Conservation (phyloP, 352 stramenopile genomes). For the Globisporangium polare region DNA sequence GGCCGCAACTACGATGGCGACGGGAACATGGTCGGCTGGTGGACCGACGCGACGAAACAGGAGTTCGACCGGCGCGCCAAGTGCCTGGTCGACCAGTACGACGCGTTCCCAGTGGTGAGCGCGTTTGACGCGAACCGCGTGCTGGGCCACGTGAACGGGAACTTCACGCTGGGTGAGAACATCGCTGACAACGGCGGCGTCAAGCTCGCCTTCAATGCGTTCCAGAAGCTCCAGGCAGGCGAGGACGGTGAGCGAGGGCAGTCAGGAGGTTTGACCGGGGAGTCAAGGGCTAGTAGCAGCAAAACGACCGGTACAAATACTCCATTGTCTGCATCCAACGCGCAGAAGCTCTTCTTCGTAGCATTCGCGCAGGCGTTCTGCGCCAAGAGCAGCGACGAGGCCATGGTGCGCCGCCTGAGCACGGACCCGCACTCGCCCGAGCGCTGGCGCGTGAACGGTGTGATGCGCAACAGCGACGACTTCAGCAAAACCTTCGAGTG, state of each 20-base stretch:
- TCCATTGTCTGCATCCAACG: slow-evolving; percentile 12
- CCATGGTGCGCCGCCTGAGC: slow-evolving; percentile 40
- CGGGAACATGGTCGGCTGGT: slow-evolving; percentile 93
- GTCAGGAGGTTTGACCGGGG: slow-evolving; percentile 7
- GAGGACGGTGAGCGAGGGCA: slow-evolving; percentile 19
- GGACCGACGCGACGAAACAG: slow-evolving; percentile 77
- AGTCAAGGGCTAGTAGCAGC: no score
- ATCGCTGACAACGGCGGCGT: slow-evolving; percentile 84
- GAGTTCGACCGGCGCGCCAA: slow-evolving; percentile 63
- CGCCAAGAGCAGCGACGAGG: slow-evolving; percentile 53
- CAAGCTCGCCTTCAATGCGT: slow-evolving; percentile 63
- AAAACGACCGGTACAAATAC: background rate
- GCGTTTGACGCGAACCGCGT: slow-evolving; percentile 30
- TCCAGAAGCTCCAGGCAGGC: slow-evolving; percentile 32
- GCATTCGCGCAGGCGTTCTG: slow-evolving; percentile 78
- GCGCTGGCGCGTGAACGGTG: slow-evolving; percentile 74
- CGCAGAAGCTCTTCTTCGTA: slow-evolving; percentile 73
- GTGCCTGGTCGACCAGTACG: slow-evolving; percentile 72
- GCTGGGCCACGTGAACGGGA: slow-evolving; percentile 69
- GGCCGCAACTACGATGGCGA: slow-evolving; percentile 85
- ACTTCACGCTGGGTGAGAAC: slow-evolving; percentile 79
- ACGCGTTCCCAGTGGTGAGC: slow-evolving; percentile 39
- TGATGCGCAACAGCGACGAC: slow-evolving; percentile 71
- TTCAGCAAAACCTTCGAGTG: slow-evolving; percentile 66
- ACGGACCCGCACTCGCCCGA: slow-evolving; percentile 64